A percentile compares a stretch with the other conserved stretches of the same genome.
Conservation (phyloP, 2,329 filamentous ascomycete genomes). For the Colletotrichum plurivorum region DNA sequence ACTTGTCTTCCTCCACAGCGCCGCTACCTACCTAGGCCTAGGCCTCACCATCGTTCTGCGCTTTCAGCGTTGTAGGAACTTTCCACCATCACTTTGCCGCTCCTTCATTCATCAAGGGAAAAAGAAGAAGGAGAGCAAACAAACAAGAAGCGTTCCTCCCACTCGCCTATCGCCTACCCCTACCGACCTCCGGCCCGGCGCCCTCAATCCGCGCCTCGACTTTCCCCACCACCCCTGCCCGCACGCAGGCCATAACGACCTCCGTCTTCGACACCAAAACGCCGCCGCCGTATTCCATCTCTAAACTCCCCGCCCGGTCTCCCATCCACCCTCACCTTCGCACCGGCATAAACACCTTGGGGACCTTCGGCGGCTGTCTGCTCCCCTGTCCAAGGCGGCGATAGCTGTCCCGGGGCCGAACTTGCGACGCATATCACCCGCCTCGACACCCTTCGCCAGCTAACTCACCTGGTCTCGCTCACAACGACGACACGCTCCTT, state of each 20-base stretch:
- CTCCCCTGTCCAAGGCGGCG: slow-evolving; percentile 34
- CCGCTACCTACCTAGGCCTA: not conserved
- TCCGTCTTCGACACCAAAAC: slow-evolving; percentile 35
- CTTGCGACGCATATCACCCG: slow-evolving; percentile 28
- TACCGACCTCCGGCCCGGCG: slow-evolving; percentile 14
- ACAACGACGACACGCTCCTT: slow-evolving; percentile 1
- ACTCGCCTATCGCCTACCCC: slow-evolving; percentile 6
- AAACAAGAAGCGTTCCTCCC: slow-evolving; percentile 11
- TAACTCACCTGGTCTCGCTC: slow-evolving; percentile 10
- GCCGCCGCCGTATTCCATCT: slow-evolving; percentile 30
- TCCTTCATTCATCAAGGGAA: slow-evolving; percentile 30
- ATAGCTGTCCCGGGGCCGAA: slow-evolving; percentile 39
- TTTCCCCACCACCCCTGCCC: slow-evolving; percentile 20
- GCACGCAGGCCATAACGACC: slow-evolving; percentile 36
- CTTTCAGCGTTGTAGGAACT: slow-evolving; percentile 16
- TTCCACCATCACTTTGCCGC: slow-evolving; percentile 16
- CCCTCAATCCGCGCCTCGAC: slow-evolving; percentile 25
- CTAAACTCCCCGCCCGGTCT: slow-evolving; percentile 31
- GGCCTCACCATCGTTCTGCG: slow-evolving; percentile 24
- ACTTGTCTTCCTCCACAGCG: slow-evolving; percentile 1
- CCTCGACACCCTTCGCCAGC: not conserved
- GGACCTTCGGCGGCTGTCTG: slow-evolving; percentile 16
- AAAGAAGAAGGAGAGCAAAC: no score
- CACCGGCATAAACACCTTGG: slow-evolving; percentile 6
- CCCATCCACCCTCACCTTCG: not conserved